These are phyloP conservation scores for Nigrospora oryzae DNA, from an alignment of 2,329 filamentous ascomycete species.

Conservation along the genomic window DNA sequence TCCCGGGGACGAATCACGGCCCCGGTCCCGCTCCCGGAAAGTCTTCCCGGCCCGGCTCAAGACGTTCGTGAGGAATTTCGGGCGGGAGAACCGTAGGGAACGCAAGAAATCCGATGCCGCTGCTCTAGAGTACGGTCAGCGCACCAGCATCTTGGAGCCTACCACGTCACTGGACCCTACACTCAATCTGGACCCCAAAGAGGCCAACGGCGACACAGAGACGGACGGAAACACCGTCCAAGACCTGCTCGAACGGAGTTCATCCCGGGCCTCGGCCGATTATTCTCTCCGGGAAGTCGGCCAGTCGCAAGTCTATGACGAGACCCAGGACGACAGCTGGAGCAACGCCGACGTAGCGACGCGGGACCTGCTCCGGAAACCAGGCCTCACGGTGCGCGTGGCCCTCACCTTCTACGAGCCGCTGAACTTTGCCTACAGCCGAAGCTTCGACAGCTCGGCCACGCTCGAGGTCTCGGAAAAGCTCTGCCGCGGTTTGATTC, in stretches of 20 bases:
- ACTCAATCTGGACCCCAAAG: too few species aligned
- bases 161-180: too few species aligned
- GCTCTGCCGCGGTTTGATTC: conserved; percentile 39
- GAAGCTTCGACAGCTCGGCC: conserved; percentile 37
- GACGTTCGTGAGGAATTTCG: background rate
- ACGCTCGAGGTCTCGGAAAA: conserved; percentile 33
- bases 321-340: background rate
- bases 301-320: background rate
- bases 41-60: conserved; percentile 1
- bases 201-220: too few species aligned
- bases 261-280: too few species aligned
- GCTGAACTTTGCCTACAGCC: conserved; percentile 31
- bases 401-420: conserved; percentile 37
- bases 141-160: too few species aligned
- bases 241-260: too few species aligned
- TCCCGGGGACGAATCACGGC: too few species aligned
- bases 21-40: background rate
- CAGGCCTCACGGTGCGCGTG: conserved; percentile 31
- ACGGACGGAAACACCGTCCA: too few species aligned
- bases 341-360: background rate
- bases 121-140: too few species aligned
- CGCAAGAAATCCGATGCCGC: too few species aligned
- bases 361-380: background rate
- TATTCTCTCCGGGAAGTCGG: too few species aligned
- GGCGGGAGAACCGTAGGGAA: background rate